A percentile compares a stretch with the other conserved stretches of the same genome.
Conservation (phyloP, 345 rosid species). For the Viola odorata region DNA sequence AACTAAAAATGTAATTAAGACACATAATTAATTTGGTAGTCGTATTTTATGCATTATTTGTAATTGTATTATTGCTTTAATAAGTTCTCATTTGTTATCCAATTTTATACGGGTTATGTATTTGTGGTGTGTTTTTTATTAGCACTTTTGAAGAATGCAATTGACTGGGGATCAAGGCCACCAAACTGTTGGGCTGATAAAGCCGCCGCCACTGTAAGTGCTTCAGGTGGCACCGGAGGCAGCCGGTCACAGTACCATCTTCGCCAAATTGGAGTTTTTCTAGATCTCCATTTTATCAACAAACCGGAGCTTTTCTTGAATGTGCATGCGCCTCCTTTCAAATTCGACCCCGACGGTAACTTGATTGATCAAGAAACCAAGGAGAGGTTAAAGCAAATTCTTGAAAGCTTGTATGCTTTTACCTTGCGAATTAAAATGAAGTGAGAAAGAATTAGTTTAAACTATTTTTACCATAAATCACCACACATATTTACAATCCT, state of each 20-base stretch:
- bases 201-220: constrained; percentile 75
- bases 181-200: constrained; percentile 83
- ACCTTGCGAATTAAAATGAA: constrained; percentile 46
- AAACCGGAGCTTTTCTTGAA: constrained; percentile 68
- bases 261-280: constrained; percentile 72
- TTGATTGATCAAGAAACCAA: constrained; percentile 43
- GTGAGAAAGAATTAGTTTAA: no score
- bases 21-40: no score
- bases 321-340: constrained; percentile 68
- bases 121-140: no score
- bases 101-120: no score
- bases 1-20: no score
- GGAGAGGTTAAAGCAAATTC: constrained; percentile 47
- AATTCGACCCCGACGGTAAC: constrained; percentile 67
- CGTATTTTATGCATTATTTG: no score
- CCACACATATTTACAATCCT: no score
- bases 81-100: no score
- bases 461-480: no score
- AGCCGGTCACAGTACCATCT: constrained; percentile 67
- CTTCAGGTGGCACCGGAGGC: constrained; percentile 59
- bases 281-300: constrained; percentile 87
- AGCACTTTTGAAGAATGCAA: constrained; percentile 81
- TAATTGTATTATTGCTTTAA: no score
- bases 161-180: constrained; percentile 89
- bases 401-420: constrained; percentile 52